Evolutionary conservation across 805 yeast species (phyloP), one percentile per base, ranked within the genome.

Genomic region (Cyberlindnera euphorbiiphila): DNA sequence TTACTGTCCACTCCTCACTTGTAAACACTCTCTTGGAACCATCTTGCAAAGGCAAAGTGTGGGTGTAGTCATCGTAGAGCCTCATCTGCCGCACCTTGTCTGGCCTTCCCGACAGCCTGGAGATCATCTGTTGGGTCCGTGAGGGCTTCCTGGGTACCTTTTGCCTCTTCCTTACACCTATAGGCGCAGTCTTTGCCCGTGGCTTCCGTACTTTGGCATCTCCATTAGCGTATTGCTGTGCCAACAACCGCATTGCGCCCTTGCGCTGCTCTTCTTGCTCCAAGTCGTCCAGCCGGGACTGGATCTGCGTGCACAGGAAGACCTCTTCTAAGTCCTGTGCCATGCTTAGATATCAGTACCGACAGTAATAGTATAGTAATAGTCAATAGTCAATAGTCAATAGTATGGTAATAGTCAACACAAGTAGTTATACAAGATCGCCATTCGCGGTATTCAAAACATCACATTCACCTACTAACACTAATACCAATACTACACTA

Each of bases 271-370:
- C 30, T 22, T 51, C 53, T 12, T 39, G 36, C 4, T 48, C 45
- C 2, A 50, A 9, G 4, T 45, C 50, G 13, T 50, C 56, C 5
- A 51, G 7, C 10, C 53, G 39, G 1, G 54, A 40, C 36, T 50
- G 58, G 11, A 47, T 43, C 37, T 53, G 56, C 3, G 56, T 49
- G 14, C 54, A 52, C 16, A 49, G 32, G 25, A 52, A 49, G 9
- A 47, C 25, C 15, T 41, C 43, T 12, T 33, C 31, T 11, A 33
- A 7, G 19, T 33, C 36, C 35, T 32, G 35, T 5, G 35, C 24
- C 29, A 32, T 11, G n/a, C n/a, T n/a, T n/a, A n/a, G n/a, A n/a
- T n/a, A n/a, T n/a, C n/a, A n/a, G n/a, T n/a, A n/a, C n/a, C n/a
- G n/a, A n/a, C n/a, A n/a, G n/a, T n/a, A n/a, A n/a, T n/a, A n/a